These are phyloP conservation scores for Senna siamea DNA, from an alignment of 306 rosid species.

Conservation along the genomic window DNA sequence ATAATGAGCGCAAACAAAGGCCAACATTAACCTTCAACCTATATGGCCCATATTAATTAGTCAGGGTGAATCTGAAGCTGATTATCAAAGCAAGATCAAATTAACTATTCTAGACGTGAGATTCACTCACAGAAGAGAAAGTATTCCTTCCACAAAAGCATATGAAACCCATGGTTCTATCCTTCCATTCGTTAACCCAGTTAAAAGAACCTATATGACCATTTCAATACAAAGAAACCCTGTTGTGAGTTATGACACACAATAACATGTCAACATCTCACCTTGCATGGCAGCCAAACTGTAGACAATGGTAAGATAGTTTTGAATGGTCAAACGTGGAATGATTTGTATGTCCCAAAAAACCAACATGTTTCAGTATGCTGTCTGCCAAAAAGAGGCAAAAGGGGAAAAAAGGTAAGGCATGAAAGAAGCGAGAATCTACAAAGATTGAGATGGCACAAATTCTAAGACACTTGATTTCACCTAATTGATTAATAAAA, in stretches of 20 bases:
- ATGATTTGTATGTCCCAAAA: slow-evolving; percentile 38
- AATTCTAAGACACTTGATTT: slow-evolving; percentile 28
- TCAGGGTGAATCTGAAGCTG: slow-evolving; percentile 25
- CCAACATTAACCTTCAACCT: slow-evolving; percentile 15
- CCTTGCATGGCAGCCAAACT: slow-evolving; percentile 70
- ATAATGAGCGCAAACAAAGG: not conserved
- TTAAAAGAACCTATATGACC: slow-evolving; percentile 30
- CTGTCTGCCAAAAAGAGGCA: slow-evolving; percentile 55
- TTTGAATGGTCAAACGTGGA: slow-evolving; percentile 51
- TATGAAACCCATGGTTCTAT: slow-evolving; percentile 18
- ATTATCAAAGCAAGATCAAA: slow-evolving; percentile 18
- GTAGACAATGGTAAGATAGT: slow-evolving; percentile 67
- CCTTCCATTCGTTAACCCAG: slow-evolving; percentile 12
- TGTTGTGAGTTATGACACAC: slow-evolving; percentile 11
- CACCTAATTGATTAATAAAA: no score
- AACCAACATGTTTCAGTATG: slow-evolving; percentile 56
- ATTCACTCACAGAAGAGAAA: slow-evolving; percentile 22
- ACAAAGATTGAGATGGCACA: slow-evolving; percentile 22
- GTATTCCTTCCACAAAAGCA: slow-evolving; percentile 31
- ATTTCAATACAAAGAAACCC: slow-evolving; percentile 14
- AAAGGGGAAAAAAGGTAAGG: not conserved
- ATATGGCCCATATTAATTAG: slow-evolving; percentile 7
- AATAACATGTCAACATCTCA: slow-evolving; percentile 39
- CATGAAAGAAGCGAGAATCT: slow-evolving; percentile 3
- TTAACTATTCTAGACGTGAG: slow-evolving; percentile 25